These are phyloP conservation scores for Uronychia setigera DNA, from an alignment of 73 alveolate species.

Conservation along the genomic window DNA sequence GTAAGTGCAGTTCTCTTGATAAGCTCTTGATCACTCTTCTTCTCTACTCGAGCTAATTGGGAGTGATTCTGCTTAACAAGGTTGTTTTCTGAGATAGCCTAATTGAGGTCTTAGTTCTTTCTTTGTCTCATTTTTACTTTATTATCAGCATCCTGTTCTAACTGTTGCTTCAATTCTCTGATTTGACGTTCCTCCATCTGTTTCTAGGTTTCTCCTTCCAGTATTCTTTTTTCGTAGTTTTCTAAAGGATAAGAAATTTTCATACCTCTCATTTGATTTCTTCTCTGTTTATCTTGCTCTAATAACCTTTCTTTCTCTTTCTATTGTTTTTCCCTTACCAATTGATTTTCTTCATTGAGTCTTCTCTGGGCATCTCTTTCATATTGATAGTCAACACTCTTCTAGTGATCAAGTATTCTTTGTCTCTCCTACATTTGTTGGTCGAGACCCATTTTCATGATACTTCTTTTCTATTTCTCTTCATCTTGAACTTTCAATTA, in stretches of 20 bases:
- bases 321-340: background rate
- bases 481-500: background rate
- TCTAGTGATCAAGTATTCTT: background rate
- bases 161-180: background rate
- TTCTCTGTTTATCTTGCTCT: background rate
- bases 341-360: background rate
- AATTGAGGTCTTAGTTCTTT: background rate
- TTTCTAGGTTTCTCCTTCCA: background rate
- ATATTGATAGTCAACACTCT: background rate
- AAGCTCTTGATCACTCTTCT: background rate
- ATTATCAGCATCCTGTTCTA: background rate
- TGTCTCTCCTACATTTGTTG: background rate
- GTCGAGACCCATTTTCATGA: background rate
- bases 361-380: background rate
- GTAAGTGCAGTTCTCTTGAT: background rate
- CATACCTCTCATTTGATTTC: background rate
- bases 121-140: background rate
- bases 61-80: background rate
- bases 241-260: background rate
- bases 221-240: background rate
- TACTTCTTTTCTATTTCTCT: background rate
- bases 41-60: background rate
- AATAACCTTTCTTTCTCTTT: background rate
- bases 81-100: background rate
- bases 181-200: background rate